Evolutionary conservation across 1,139 yeast species (phyloP).

Genomic region (Yamadazyma atmosphaerica): DNA sequence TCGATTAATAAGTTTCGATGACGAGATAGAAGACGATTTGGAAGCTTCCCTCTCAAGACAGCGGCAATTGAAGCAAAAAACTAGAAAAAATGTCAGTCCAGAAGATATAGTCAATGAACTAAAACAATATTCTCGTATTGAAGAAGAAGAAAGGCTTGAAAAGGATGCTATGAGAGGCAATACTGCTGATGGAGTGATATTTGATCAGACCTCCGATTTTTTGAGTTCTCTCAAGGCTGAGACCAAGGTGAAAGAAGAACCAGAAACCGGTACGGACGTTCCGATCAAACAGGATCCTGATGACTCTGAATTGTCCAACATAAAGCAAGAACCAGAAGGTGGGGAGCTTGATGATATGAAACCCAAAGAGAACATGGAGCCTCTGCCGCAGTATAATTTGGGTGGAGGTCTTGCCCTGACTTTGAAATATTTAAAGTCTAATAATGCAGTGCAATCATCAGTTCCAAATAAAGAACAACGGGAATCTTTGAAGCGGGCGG

Average conservation of each 20-base stretch:
- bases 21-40: constrained; percentile 50
- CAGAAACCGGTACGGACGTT: constrained; percentile 4
- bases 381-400: not conserved
- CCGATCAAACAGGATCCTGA: not conserved
- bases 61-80: constrained; percentile 40
- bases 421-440: constrained; percentile 50
- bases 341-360: constrained; percentile 3
- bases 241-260: not conserved
- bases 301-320: not conserved
- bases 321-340: constrained; percentile 1
- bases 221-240: constrained; percentile 33
- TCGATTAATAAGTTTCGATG: constrained; percentile 26
- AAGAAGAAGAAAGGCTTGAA: constrained; percentile 29
- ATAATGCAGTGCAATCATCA: constrained; percentile 31
- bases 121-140: constrained; percentile 27
- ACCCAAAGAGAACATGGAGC: not conserved
- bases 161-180: constrained; percentile 25
- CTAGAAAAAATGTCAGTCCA: constrained; percentile 30
- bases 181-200: constrained; percentile 18
- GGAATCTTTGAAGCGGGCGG: constrained; percentile 32
- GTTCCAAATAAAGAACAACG: constrained; percentile 22
- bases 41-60: constrained; percentile 39
- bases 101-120: constrained; percentile 53
- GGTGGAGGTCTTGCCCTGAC: constrained; percentile 58
- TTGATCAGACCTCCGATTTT: constrained; percentile 64